A percentile compares a stretch with the other conserved stretches of the same genome.
These are phyloP conservation scores for Moniliella sp. DNA, from an alignment of 1,284 basidiomycete genomes.

Conservation along the genomic window DNA sequence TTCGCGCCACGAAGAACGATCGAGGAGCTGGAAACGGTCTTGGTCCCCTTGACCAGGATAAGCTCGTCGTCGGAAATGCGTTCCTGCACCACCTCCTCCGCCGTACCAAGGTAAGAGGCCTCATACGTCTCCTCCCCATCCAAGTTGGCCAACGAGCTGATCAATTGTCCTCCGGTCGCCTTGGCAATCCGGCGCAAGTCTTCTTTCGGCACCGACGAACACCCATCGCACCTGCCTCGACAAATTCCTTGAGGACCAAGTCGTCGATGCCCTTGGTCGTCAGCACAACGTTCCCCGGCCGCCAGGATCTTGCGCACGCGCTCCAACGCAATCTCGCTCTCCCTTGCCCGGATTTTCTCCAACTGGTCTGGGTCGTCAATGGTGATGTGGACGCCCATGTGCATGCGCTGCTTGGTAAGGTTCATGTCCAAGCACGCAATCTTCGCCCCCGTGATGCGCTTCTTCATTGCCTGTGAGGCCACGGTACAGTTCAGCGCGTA, in stretches of 20 bases:
- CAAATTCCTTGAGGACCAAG: slow-evolving; percentile 90
- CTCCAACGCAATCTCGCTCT: slow-evolving; percentile 87
- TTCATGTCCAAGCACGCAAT: slow-evolving; percentile 98
- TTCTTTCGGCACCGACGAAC: slow-evolving; percentile 93
- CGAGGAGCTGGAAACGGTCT: slow-evolving; percentile 76
- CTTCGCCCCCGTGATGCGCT: slow-evolving; percentile 71
- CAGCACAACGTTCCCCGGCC: slow-evolving; percentile 82
- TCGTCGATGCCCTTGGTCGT: slow-evolving; percentile 99
- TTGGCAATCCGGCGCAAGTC: slow-evolving; percentile 88
- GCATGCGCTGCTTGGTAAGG: slow-evolving; percentile 88
- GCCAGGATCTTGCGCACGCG: slow-evolving; percentile 86
- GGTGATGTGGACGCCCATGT: slow-evolving; percentile 87
- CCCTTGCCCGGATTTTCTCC: slow-evolving; percentile 81
- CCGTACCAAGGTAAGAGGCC: slow-evolving; percentile 61
- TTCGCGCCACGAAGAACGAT: slow-evolving; percentile 89
- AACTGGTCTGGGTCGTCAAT: slow-evolving; percentile 91
- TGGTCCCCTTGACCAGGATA: slow-evolving; percentile 89
- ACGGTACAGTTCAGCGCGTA: slow-evolving; percentile 98
- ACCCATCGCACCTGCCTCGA: slow-evolving; percentile 96
- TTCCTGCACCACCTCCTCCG: slow-evolving; percentile 91
- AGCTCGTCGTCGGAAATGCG: slow-evolving; percentile 95
- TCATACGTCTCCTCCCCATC: slow-evolving; percentile 98
- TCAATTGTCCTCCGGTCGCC: slow-evolving; percentile 79
- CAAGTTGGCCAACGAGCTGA: slow-evolving; percentile 79
- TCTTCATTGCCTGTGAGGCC: slow-evolving; percentile 94